Percentiles rank a stretch among this genome's conserved stretches.
Conservation (phyloP, 192 early-diverging fungal genomes). For the Coemansia sp. region DNA sequence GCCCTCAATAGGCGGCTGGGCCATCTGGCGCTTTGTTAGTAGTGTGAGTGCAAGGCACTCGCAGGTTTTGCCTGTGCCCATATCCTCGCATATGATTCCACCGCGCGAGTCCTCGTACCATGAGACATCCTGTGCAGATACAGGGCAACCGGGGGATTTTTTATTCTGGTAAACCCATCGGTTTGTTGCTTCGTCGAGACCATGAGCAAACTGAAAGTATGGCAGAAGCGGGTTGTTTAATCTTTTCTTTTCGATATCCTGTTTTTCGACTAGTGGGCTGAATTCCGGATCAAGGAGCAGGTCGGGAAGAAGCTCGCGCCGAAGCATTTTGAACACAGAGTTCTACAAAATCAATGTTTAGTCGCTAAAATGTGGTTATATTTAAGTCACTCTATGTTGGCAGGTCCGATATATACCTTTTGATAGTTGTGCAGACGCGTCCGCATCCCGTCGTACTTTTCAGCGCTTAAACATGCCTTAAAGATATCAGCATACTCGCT, state of each 20-base stretch:
- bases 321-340: conserved; percentile 69
- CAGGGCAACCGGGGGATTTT: conserved; percentile 27
- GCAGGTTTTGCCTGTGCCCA: conserved; percentile 86
- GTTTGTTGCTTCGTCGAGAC: conserved; percentile 27
- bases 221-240: conserved; percentile 34
- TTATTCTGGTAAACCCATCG: conserved; percentile 27
- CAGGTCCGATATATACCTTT: conserved; percentile 22
- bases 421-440: conserved; percentile 60
- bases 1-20: conserved; percentile 32
- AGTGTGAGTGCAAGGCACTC: conserved; percentile 66
- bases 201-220: conserved; percentile 40
- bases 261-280: conserved; percentile 23
- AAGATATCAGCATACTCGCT: conserved; percentile 45
- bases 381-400: background rate
- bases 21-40: conserved; percentile 59
- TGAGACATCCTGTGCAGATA: conserved; percentile 27
- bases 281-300: conserved; percentile 53
- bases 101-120: conserved; percentile 50
- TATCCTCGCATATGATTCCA: conserved; percentile 84
- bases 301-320: conserved; percentile 62
- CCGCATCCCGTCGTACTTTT: conserved; percentile 38
- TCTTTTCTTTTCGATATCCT: conserved; percentile 7
- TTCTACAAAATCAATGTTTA: conserved; percentile 30
- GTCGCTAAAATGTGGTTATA: background rate
- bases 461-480: conserved; percentile 19